Base-by-base conservation (phyloP, 2,329 filamentous ascomycete species). In the Pyricularia sp. region DNA sequence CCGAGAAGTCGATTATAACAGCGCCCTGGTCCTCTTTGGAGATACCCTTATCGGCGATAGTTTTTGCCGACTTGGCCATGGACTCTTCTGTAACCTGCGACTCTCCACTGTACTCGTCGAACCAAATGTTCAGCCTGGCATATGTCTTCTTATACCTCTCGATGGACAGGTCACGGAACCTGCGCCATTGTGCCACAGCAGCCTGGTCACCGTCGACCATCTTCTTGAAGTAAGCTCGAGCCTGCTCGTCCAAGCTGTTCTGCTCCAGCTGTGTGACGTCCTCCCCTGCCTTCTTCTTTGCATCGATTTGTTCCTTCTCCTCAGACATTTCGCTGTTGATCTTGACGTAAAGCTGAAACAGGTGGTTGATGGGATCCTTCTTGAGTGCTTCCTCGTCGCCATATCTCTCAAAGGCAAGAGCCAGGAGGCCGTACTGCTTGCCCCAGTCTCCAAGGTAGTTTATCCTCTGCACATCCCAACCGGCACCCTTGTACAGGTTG, bases 361-460 rank as follows among this genome's bases (percentile, higher is more conserved):
- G 79, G 73, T 94, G 90, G 74, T 90, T 89, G 72, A 93, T 91
- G 13, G 90, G 90, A 71, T 93, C 89, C 62, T 81, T 80, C 68
- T 83, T 75, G 13, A 94, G 81, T 66, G 86, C 84, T 69, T 88
- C 85, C 74, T 93, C 89, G 66, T 83, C 84, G 33, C 90, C 90
- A 73, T 88, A 93, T 70, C 84, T 85, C 72, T 90, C 82, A 73
- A 88, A 94, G 0, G 88, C 89, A 65, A 93, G 80, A 4, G 89
- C 89, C 68, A 93, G 77, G 24, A 93, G 81, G 69, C 83, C 83
- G 68, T 85, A 91, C 75, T 91, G 88, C 79, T 90, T 91, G 57
- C 89, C 89, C 89, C 90, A 93, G 74, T 91, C 88, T 64, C 88
- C 88, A 5, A 91, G 82, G 75, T 91, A 90, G 78, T 92, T 92